Base-by-base conservation (phyloP, 139 green algal genomes). In the Micromonas commoda region DNA sequence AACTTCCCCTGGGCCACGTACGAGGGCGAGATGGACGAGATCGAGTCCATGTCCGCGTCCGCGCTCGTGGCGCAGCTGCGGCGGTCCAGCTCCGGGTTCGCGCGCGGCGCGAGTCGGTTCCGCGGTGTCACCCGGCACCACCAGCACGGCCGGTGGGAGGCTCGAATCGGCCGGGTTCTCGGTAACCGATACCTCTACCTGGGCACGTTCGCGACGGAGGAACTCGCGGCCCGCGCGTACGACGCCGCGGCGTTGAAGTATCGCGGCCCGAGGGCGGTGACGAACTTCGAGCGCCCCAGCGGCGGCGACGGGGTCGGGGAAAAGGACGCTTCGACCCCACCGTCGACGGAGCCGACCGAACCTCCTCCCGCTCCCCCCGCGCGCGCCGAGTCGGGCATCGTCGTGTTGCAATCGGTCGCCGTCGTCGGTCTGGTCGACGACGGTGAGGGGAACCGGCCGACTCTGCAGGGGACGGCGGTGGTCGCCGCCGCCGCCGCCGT, bases 41-140 rank as follows among this genome's bases (percentile, higher is more conserved):
- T 82, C 64, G 53, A 76, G 35, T 35, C 39, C 68, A 80, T 90
- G 31, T 24, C 37, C 5, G 26, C 19, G 26, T 35, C 35, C 3
- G 84, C 89, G n/a, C 77, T 93, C 6, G 87, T 97, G 20, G 64
- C 72, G 23, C 78, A 80, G 64, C 67, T 97, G 66, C 84, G 91
- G 2, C 83, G 90, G 5, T 63, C 66, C 32, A 87, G 78, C 70
- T 79, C 61, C 24, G 84, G 83, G 54, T 89, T 90, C 35, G 51
- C 63, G 61, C 85, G 91, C 77, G 82, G 87, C 19, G 32, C 45
- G n/a, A 71, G 34, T 21, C 73, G 65, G 66, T 84, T 69, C 45
- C 80, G 80, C 0, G 92, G 92, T 20, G 92, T 97, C 2, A 95
- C 91, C 0, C 71, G 75, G 29, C 91, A 96, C 16, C 53, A 80